Evolutionary conservation across 257 asterid species (phyloP).

Genomic region (Perilla frutescens): DNA sequence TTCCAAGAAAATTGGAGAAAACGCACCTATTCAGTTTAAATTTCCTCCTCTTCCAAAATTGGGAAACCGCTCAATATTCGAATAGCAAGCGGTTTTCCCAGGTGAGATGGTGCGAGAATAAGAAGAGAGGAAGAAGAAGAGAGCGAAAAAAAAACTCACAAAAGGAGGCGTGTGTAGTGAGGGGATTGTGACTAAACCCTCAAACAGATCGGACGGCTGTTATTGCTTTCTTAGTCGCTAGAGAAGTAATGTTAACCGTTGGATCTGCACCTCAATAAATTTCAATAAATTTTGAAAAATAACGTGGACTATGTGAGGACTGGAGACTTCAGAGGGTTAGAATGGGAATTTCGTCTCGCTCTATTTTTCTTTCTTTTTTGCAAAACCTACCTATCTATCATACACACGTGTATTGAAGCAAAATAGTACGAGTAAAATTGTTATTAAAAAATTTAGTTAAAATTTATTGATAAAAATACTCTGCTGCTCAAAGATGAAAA

Average conservation of each 20-base stretch:
- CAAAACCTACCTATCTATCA: too few relatives aligned
- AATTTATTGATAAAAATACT: too few relatives aligned
- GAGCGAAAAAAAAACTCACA: neutral
- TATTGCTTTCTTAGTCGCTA: constrained; percentile 31
- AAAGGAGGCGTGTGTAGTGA: constrained; percentile 50
- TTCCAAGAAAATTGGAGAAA: constrained; percentile 20
- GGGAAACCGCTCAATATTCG: constrained; percentile 42
- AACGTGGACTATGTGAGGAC: neutral
- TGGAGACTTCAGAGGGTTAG: neutral
- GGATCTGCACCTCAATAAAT: constrained; percentile 16
- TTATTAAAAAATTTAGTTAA: too few relatives aligned
- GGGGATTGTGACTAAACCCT: constrained; percentile 57
- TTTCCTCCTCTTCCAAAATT: neutral
- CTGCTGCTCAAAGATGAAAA: too few relatives aligned
- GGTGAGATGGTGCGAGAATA: neutral
- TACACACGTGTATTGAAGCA: too few relatives aligned
- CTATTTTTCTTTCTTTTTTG: too few relatives aligned
- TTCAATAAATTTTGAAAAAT: neutral
- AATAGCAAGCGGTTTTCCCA: constrained; percentile 42
- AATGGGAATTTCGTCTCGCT: neutral
- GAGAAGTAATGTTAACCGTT: constrained; percentile 34
- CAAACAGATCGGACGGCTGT: constrained; percentile 49
- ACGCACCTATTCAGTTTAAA: constrained; percentile 31
- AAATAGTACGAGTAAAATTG: too few relatives aligned
- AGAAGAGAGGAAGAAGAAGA: neutral